Evolutionary conservation across 352 stramenopile species (phyloP).

Genomic region (Pythium utonaiense): DNA sequence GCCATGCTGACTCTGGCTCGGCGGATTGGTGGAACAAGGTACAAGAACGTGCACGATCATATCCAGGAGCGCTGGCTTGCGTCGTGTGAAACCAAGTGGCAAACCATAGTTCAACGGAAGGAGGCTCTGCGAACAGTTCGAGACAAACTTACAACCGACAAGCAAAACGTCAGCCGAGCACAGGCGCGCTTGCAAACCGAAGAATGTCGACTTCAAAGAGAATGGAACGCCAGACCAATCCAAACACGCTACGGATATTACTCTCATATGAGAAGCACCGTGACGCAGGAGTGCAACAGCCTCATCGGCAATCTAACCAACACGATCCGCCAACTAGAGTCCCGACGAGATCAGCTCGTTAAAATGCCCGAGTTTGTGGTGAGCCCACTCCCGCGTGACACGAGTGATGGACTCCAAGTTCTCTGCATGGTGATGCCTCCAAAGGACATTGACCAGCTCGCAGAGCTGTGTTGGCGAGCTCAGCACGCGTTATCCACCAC

Average conservation of each 20-base stretch:
- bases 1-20: constrained; percentile 8
- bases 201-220: too few relatives aligned
- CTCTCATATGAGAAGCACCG: too few relatives aligned
- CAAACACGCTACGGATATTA: too few relatives aligned
- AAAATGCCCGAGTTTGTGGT: constrained; percentile 28
- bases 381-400: constrained; percentile 30
- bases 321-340: too few relatives aligned
- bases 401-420: constrained; percentile 26
- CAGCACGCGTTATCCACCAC: too few relatives aligned
- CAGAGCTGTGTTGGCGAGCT: constrained; percentile 32
- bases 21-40: constrained; percentile 3
- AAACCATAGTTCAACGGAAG: background rate
- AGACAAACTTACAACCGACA: constrained; percentile 10
- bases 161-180: too few relatives aligned
- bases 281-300: too few relatives aligned
- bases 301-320: too few relatives aligned
- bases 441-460: constrained; percentile 32
- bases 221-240: too few relatives aligned
- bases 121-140: background rate
- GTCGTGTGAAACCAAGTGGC: constrained; percentile 6
- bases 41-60: constrained; percentile 13
- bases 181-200: too few relatives aligned
- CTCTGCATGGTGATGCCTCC: constrained; percentile 48
- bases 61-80: background rate
- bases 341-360: constrained; percentile 11